Conservation (phyloP, 1,139 yeast genomes). For the Zygosaccharomyces sapae region DNA sequence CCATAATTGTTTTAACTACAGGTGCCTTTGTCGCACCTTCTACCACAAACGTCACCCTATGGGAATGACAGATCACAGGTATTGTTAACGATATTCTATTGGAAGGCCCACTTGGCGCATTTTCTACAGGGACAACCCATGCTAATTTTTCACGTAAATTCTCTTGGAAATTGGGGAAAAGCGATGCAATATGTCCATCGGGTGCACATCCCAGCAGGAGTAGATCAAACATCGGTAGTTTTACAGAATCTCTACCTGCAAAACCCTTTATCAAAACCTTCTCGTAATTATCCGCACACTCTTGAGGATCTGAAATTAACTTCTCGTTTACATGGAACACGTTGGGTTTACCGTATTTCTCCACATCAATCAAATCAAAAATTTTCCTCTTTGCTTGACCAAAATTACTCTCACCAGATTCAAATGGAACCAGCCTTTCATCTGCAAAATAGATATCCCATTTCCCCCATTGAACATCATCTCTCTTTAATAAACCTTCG, state of each 20-base stretch:
- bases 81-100: slow-evolving; percentile 87
- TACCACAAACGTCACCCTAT: slow-evolving; percentile 87
- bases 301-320: slow-evolving; percentile 79
- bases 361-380: slow-evolving; percentile 57
- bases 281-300: slow-evolving; percentile 91
- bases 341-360: slow-evolving; percentile 54
- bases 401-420: slow-evolving; percentile 77
- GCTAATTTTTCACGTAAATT: slow-evolving; percentile 86
- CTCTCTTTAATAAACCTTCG: slow-evolving; percentile 73
- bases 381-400: slow-evolving; percentile 83
- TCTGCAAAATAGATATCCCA: slow-evolving; percentile 98
- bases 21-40: slow-evolving; percentile 97
- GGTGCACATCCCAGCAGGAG: slow-evolving; percentile 95
- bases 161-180: slow-evolving; percentile 84
- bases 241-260: slow-evolving; percentile 95
- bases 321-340: slow-evolving; percentile 79
- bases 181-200: slow-evolving; percentile 94
- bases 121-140: slow-evolving; percentile 92
- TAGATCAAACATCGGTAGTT: slow-evolving; percentile 89
- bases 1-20: slow-evolving; percentile 87
- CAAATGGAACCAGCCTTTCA: slow-evolving; percentile 89
- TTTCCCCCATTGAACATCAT: slow-evolving; percentile 80
- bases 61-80: slow-evolving; percentile 93
- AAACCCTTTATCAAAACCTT: slow-evolving; percentile 79
- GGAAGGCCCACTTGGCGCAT: slow-evolving; percentile 87